Base-by-base conservation (phyloP, 2,329 filamentous ascomycete genomes). In the Kalaharituber pfeilii region DNA sequence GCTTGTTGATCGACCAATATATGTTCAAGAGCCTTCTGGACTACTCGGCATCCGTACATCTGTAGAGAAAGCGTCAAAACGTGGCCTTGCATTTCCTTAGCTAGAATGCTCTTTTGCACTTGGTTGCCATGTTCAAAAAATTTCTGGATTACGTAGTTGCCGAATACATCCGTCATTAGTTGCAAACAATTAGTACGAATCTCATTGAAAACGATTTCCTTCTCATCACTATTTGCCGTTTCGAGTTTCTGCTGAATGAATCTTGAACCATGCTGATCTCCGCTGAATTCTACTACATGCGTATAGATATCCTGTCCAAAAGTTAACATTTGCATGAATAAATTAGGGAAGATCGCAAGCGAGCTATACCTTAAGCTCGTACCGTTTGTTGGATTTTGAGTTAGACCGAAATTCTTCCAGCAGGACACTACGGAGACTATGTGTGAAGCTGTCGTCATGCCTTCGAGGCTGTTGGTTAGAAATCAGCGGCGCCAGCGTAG, bases 91-190 rank as follows among this genome's bases (percentile, higher is more conserved):
- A 96, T 95, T 67, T 84, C 80, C 59, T 80, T 79, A 0, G 86
- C 87, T 42, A 98, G 70, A 2, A 84, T 75, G 68, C 82, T 87
- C 72, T 98, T 98, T 70, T 98, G 91, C 0, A 81, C 77, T 68
- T 94, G 88, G 62, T 86, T 93, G 36, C 91, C 89, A 67, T 96
- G 86, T 67, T 96, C 89, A 59, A 96, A 95, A 66, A 96, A 81
- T 67, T 95, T 96, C 65, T 98, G 91, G 36, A 96, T 88, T 30
- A 98, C 91, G 65, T 96, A 98, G 68, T 98, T 98, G 53, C 91
- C 91, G 65, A 95, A 98, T 0, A 96, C 82, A 67, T 96, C 91
- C 47, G 82, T 89, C 86, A 94, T 95, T 49, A 98, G 72, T 65
- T 89, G 86, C 27, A 94, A 69, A 1, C 83, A 80, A 61, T 98